Evolutionary conservation across 257 asterid genomes (phyloP).

Genomic region (Solanum verrucosum): DNA sequence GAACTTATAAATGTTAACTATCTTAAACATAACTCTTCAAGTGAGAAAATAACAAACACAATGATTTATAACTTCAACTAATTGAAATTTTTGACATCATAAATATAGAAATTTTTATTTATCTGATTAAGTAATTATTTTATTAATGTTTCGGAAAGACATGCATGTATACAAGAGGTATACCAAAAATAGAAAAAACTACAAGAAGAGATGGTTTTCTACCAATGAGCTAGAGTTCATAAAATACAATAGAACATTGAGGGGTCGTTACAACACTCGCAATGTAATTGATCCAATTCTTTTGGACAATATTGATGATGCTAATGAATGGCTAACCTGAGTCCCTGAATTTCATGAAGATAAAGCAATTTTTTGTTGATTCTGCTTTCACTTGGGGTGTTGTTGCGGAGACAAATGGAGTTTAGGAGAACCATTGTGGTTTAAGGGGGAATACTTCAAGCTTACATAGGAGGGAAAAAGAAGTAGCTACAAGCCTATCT

Average conservation of each 20-base stretch:
- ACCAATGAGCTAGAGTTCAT: not conserved
- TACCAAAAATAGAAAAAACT: not conserved
- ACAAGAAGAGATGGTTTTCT: not conserved
- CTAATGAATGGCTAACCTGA: not conserved
- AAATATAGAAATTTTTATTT: not conserved
- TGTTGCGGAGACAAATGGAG: not conserved
- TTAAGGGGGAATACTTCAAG: not conserved
- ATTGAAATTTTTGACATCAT: not conserved
- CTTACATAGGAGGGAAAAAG: not conserved
- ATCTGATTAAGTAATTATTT: not conserved
- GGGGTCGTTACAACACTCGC: not conserved
- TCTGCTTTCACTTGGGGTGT: not conserved
- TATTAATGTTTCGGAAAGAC: not conserved
- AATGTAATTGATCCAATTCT: not conserved
- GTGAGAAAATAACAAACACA: not conserved
- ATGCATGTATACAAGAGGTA: not conserved
- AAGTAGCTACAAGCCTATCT: not conserved
- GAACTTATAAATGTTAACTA: not conserved
- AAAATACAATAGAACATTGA: not conserved
- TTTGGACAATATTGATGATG: not conserved
- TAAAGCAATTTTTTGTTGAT: not conserved
- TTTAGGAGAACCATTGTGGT: not conserved
- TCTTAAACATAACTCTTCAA: not conserved
- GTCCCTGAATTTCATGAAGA: not conserved
- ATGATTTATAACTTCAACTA: not conserved